Base-by-base conservation (phyloP, 2,329 filamentous ascomycete genomes). In the Alternaria longipes region DNA sequence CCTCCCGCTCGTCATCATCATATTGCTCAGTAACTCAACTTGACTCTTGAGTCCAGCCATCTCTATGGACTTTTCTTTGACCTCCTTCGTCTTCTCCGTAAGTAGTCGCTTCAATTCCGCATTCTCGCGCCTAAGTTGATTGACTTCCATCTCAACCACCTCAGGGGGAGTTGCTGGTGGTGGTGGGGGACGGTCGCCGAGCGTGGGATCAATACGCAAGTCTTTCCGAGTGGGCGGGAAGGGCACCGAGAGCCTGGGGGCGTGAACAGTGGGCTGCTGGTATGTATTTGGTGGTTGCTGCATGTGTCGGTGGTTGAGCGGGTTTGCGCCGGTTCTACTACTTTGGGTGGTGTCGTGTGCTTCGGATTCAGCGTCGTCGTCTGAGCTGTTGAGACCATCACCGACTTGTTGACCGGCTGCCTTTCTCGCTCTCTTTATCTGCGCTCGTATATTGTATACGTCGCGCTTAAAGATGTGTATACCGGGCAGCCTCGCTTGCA, bases 381-480 rank as follows among this genome's bases (percentile, higher is more conserved):
- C 55, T 18, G 70, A 73, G 45, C 63, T 68, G 24, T 65, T 45
- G 20, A 71, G 50, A 5, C 68, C 68, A 24, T 73, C 69, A 34
- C 70, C 73, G 3, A 73, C 30, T 34, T 71, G 60, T 46, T 74
- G 71, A 4, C 64, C 74, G 2, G 73, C 72, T 12, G 72, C 70
- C 54, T 76, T 76, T 3, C 73, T 56, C 1, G 71, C 67, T 5
- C 72, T 61, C 59, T 74, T 76, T 57, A 78, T 77, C 52, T 76
- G 71, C 8, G 75, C 74, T 2, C 74, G 70, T 30, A 76, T 76
- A 32, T 78, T 78, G 57, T 78, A 78, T 8, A 78, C 69, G 53
- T 78, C 75, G 45, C 75, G 72, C 61, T 77, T 77, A 61, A 75
- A 76, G 40, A 78, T 78, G 50, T 71, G 70, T 34, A 78, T 77